phyloP scores from a whole-genome alignment of 2,329 filamentous ascomycete species.

The Aspergillus nomiae region DNA sequence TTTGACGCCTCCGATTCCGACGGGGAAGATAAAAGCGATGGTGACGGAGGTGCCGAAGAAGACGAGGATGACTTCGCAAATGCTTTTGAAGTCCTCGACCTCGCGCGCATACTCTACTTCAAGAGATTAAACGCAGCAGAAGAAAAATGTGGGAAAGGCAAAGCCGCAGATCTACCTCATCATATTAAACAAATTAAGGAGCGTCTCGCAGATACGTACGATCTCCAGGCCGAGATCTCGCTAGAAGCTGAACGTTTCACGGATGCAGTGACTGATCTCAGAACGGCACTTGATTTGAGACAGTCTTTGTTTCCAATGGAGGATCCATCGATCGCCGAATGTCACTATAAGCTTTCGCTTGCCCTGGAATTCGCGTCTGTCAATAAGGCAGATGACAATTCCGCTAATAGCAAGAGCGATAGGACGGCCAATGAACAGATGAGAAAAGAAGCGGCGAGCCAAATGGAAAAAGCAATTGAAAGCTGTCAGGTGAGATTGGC shows the following conservation, averaged over 20 bases:
- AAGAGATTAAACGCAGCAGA: conserved; percentile 57
- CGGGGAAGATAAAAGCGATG: conserved; percentile 45
- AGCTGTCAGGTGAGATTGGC: conserved; percentile 58
- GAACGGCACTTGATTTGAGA: conserved; percentile 76
- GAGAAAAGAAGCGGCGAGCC: conserved; percentile 58
- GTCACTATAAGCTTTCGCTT: conserved; percentile 93
- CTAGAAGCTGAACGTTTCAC: conserved; percentile 92
- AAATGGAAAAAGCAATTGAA: conserved; percentile 64
- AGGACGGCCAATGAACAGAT: conserved; percentile 54
- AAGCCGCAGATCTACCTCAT: conserved; percentile 44
- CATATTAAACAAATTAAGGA: conserved; percentile 70
- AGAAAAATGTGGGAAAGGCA: conserved; percentile 51
- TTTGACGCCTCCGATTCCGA: conserved; percentile 76
- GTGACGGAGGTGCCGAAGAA: conserved; percentile 56
- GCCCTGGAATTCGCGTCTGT: conserved; percentile 92
- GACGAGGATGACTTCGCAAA: conserved; percentile 66
- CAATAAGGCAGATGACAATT: conserved; percentile 46
- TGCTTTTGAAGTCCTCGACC: conserved; percentile 65
- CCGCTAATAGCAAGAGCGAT: conserved; percentile 42
- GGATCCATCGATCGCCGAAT: conserved; percentile 85
- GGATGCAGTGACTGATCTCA: conserved; percentile 82
- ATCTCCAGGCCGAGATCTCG: conserved; percentile 93
- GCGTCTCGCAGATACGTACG: conserved; percentile 87
- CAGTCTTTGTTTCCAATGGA: conserved; percentile 76
- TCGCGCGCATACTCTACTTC: conserved; percentile 61